phyloP scores from a whole-genome alignment of 1,284 basidiomycete species.

The Apiotrichum montevideense region DNA sequence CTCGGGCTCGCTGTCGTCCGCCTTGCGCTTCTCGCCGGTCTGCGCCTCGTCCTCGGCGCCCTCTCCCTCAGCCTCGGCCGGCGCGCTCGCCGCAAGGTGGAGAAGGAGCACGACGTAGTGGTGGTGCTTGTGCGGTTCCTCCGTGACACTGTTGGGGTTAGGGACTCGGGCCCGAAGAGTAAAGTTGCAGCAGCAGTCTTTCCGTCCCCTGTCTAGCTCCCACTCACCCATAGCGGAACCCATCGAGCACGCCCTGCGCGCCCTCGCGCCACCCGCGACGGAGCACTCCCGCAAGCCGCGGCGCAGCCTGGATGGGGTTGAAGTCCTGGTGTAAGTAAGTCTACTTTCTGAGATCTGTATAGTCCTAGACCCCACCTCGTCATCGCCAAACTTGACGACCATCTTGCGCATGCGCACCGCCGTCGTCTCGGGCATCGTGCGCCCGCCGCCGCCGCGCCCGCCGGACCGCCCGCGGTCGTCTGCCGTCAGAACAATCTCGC shows the following conservation, averaged over 20 bases:
- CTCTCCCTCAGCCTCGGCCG: slow-evolving; percentile 43
- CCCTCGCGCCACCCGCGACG: slow-evolving; percentile 59
- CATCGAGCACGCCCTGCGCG: slow-evolving; percentile 56
- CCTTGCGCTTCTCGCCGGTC: slow-evolving; percentile 35
- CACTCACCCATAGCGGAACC: slow-evolving; percentile 64
- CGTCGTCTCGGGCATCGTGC: slow-evolving; percentile 55
- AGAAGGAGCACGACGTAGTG: slow-evolving; percentile 77
- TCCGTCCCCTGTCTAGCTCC: background rate
- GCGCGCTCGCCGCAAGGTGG: slow-evolving; percentile 54
- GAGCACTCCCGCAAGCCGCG: slow-evolving; percentile 63
- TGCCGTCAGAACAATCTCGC: slow-evolving; percentile 5
- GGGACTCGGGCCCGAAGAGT: too few species aligned
- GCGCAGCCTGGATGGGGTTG: slow-evolving; percentile 57
- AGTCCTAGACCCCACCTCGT: slow-evolving; percentile 56
- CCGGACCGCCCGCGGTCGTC: slow-evolving; percentile 21
- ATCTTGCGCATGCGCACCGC: slow-evolving; percentile 63
- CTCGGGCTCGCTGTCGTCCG: slow-evolving; percentile 39
- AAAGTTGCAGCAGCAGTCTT: background rate
- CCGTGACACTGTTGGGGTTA: slow-evolving; percentile 56
- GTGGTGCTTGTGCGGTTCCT: slow-evolving; percentile 86
- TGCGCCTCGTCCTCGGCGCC: slow-evolving; percentile 20
- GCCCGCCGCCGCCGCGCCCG: slow-evolving; percentile 21
- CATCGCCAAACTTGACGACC: slow-evolving; percentile 69
- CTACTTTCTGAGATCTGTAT: too few species aligned
- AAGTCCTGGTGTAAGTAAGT: slow-evolving; percentile 22